Evolutionary conservation across 2,329 filamentous ascomycete species (phyloP).

Genomic region (Thermothelomyces thermophilus): DNA sequence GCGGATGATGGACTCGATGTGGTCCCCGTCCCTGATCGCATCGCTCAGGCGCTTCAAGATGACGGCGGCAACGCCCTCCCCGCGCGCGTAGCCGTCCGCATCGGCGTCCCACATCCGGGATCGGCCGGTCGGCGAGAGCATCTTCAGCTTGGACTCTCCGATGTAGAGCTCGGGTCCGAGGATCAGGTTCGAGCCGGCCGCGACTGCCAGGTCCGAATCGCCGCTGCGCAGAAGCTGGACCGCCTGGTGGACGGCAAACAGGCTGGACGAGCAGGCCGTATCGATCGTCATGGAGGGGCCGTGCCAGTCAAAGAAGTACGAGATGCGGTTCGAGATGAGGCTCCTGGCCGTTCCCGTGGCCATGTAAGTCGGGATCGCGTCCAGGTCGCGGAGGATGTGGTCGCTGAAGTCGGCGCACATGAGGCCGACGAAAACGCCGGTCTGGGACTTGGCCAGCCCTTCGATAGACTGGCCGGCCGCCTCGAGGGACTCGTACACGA

Average conservation of each 20-base stretch:
- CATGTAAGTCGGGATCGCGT: conserved; percentile 17
- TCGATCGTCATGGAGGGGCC: conserved; percentile 20
- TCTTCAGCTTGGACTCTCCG: conserved; percentile 14
- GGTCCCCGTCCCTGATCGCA: conserved; percentile 36
- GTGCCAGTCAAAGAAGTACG: conserved; percentile 29
- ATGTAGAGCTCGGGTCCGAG: no score
- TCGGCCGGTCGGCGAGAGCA: conserved; percentile 32
- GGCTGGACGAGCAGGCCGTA: conserved; percentile 17
- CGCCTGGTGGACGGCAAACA: conserved; percentile 6
- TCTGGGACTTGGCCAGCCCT: conserved; percentile 24
- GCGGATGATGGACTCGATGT: conserved; percentile 38
- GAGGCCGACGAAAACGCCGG: conserved; percentile 31
- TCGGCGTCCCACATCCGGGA: conserved; percentile 38
- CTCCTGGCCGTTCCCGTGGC: conserved; percentile 26
- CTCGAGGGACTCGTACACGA: conserved; percentile 14
- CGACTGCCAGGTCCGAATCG: conserved; percentile 29
- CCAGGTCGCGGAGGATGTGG: conserved; percentile 5
- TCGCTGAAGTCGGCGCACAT: conserved; percentile 29
- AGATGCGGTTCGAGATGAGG: conserved; percentile 32
- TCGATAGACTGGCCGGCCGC: conserved; percentile 27
- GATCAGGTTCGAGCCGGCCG: conserved; percentile 12
- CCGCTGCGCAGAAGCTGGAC: conserved; percentile 20
- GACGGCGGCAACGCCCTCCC: conserved; percentile 43
- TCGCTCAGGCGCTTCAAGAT: conserved; percentile 40
- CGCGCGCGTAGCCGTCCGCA: conserved; percentile 47